Evolutionary conservation across 2,329 filamentous ascomycete species (phyloP), one percentile per base, ranked within the genome.

Genomic region (Graphilbum sp.): DNA sequence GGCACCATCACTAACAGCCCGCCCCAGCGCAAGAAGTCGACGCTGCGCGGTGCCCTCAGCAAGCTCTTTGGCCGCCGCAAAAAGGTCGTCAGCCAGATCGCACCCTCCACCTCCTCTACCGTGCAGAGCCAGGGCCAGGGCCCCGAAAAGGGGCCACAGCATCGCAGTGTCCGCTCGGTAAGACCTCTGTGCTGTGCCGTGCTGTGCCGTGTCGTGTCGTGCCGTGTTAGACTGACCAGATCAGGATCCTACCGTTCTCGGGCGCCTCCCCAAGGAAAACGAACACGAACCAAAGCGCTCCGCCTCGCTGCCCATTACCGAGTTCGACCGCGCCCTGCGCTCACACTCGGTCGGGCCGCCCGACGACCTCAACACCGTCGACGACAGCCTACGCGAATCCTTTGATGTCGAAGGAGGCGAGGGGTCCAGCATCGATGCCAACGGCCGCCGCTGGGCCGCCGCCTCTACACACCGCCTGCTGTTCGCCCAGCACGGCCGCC

Each of bases 341-440:
- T 77, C 73, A 12, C 72, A 78, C 49, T 75, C 73, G 2, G 57
- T 75, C 31, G 67, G 70, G 1, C 64, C n/a, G n/a, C n/a, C 65
- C 2, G 64, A 70, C 29, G 68, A 73, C 46, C 66, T 67, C 19
- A n/a, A n/a, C n/a, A 57, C 62, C 25, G 64, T 61, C 29, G 69
- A 69, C 19, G 64, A 67, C 40, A 69, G 62, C 41, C 66, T 62
- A 3, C 66, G 68, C 19, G 70, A 65, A 48, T 73, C 71, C 2
- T 45, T 69, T 32, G 64, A 63, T 40, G 55, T 59, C 32, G 69
- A 71, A 15, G 27, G 8, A 9, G 27, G 13, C 13, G 13, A 6
- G 6, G 15, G 5, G 50, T 52, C 18, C 54, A 48, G 42, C 53
- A 56, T 5, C 10, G 30, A 16, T 32, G 10, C 13, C 15, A 13